phyloP scores from a whole-genome alignment of 1,284 basidiomycete genomes.

The Ustanciosporium gigantosporum region DNA sequence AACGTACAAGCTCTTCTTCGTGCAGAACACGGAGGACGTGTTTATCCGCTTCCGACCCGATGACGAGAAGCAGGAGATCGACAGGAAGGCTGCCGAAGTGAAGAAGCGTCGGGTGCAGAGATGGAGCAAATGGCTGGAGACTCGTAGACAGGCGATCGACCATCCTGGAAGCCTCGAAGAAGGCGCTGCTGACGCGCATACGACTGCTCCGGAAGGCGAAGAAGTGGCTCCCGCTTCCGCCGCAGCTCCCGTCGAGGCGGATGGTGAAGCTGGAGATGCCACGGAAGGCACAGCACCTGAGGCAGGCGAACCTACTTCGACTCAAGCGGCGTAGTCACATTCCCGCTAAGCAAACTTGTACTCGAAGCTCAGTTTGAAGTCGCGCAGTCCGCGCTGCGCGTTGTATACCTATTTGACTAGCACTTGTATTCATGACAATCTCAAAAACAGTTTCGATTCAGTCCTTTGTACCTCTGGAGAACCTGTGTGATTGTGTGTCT shows the following conservation, averaged over 20 bases:
- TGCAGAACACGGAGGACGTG: constrained; percentile 61
- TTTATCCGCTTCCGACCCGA: constrained; percentile 50
- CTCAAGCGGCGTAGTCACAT: no score
- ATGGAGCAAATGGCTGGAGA: constrained; percentile 47
- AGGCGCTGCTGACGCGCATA: not conserved
- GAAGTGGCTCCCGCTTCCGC: not conserved
- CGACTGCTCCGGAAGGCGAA: no score
- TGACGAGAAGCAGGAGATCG: constrained; percentile 18
- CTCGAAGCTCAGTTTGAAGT: no score
- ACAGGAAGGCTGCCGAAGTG: constrained; percentile 17
- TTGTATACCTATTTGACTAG: no score
- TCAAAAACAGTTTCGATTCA: no score
- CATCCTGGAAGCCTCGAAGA: constrained; percentile 9
- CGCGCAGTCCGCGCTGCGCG: no score
- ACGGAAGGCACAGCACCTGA: no score
- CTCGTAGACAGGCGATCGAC: constrained; percentile 42
- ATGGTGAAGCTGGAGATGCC: not conserved
- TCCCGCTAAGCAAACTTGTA: no score
- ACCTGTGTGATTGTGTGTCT: no score
- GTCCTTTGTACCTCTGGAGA: no score
- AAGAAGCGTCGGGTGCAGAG: constrained; percentile 18
- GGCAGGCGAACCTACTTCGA: no score
- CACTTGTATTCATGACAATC: no score
- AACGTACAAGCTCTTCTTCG: constrained; percentile 63
- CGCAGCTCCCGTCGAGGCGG: constrained; percentile 1